Evolutionary conservation across 768 basidiomycete genomes (phyloP), one percentile per base, ranked within the genome.

Genomic region (Tremella yokohamensis): DNA sequence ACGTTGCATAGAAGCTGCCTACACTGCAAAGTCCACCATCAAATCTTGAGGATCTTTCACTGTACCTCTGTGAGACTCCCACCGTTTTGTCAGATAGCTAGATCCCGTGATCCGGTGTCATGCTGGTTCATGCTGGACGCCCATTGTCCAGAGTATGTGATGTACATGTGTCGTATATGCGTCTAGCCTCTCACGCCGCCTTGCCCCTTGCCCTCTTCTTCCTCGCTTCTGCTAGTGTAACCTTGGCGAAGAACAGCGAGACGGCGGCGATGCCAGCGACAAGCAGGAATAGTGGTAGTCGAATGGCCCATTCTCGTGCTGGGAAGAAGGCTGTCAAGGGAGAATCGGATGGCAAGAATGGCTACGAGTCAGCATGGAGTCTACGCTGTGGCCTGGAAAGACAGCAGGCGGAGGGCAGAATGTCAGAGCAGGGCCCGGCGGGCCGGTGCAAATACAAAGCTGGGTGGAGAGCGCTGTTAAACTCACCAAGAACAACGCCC

Each of bases 241-340:
- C 90, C 9, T 77, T 80, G 3, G 87, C 88, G n/a, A 94, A 77
- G 76, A 96, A 90, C 39, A 81, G 69, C 11, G 88, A 89, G 40
- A 97, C 87, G 11, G 81, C 85, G n/a, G 85, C 81, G 38, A 96
- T 78, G 6, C 92, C 93, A 8, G 87, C 70, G 4, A 92, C 81
- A 8, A 98, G 83, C 50, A 93, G 79, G 75, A 90, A 83, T 1
- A 88, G 87, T 39, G 93, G 92, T 47, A 97, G 75, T 18, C 88
- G 84, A 50, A 97, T 80, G 9, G 90, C 93, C 90, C 92, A 97
- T 80, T 96, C 90, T 49, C 93, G 81, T 4, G 88, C 73, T 0
- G 90, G 94, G 75, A 98, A 97, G 77, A 83, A 85, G 42, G 70
- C 64, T 62, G 92, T 89, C 26, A 94, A 79, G 18, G 85, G 83